Conservation (phyloP, 176 grass and related monocot species). For the Oryza meyeriana region DNA sequence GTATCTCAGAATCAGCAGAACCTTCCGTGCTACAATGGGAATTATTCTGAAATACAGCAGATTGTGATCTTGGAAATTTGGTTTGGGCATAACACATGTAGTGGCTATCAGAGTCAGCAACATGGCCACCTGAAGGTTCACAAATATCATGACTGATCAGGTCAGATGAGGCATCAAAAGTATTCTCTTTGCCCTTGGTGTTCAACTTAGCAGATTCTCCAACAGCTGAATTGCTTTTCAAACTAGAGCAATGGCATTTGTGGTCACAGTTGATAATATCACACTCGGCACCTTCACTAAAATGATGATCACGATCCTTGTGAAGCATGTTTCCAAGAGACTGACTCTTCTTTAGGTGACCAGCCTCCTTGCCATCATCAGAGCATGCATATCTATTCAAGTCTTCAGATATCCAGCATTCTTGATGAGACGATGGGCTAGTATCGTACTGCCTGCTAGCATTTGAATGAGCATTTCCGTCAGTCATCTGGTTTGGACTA, state of each 20-base stretch:
- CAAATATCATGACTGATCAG: slow-evolving; percentile 36
- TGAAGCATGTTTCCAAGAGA: slow-evolving; percentile 60
- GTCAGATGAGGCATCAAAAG: slow-evolving; percentile 29
- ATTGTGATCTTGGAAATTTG: slow-evolving; percentile 59
- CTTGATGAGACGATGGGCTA: slow-evolving; percentile 46
- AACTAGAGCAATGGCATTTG: slow-evolving; percentile 17
- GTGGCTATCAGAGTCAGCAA: slow-evolving; percentile 24
- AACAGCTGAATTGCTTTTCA: slow-evolving; percentile 26
- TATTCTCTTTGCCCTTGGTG: slow-evolving; percentile 13
- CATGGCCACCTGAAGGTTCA: slow-evolving; percentile 48
- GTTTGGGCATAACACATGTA: slow-evolving; percentile 24
- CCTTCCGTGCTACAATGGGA: slow-evolving; percentile 14
- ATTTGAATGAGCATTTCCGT: slow-evolving; percentile 42
- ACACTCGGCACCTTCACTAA: slow-evolving; percentile 30
- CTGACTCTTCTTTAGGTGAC: slow-evolving; percentile 50
- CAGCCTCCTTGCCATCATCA: slow-evolving; percentile 34
- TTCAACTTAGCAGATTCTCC: slow-evolving; percentile 12
- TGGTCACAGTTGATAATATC: slow-evolving; percentile 15
- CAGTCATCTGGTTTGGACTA: slow-evolving; percentile 24
- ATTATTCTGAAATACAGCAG: slow-evolving; percentile 45
- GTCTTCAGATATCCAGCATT: slow-evolving; percentile 54
- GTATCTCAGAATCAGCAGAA: slow-evolving; percentile 34
- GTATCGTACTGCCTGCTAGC: slow-evolving; percentile 27
- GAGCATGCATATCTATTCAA: slow-evolving; percentile 50
- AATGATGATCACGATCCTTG: slow-evolving; percentile 33